Conservation (phyloP, 176 grass and related monocot genomes). For the Tuctoria greenei region DNA sequence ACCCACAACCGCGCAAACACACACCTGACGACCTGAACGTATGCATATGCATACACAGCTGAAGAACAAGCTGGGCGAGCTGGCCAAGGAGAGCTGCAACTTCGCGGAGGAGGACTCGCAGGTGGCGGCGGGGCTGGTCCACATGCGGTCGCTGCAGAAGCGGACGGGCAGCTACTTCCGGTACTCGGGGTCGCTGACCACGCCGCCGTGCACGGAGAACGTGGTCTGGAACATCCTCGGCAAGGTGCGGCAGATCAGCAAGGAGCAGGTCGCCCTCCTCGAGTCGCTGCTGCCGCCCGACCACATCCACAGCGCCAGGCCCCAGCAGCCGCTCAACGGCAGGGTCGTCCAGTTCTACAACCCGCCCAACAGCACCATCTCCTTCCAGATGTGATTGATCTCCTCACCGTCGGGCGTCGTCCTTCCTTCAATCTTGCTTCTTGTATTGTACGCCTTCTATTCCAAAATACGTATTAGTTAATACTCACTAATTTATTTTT, state of each 20-base stretch:
- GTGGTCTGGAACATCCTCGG: constrained; percentile 68
- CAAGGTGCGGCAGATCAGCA: constrained; percentile 59
- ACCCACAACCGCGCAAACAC: not conserved
- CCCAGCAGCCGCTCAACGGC: constrained; percentile 56
- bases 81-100: constrained; percentile 27
- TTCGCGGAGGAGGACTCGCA: constrained; percentile 35
- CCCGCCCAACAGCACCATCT: constrained; percentile 27
- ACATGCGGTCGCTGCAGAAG: constrained; percentile 44
- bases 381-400: constrained; percentile 7
- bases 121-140: constrained; percentile 12
- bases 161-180: constrained; percentile 63
- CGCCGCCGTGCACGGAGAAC: constrained; percentile 80
- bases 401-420: no score
- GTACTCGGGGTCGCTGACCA: constrained; percentile 73
- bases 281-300: not conserved
- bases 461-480: no score
- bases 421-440: no score
- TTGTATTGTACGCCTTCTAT: no score
- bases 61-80: constrained; percentile 13
- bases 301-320: constrained; percentile 29
- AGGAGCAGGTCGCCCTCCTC: constrained; percentile 45
- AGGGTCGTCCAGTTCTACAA: constrained; percentile 56
- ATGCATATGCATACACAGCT: constrained; percentile 25
- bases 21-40: no score
- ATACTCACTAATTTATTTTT: no score